Evolutionary conservation across 2,329 filamentous ascomycete genomes (phyloP).

Genomic region (Phialophora verrucosa): DNA sequence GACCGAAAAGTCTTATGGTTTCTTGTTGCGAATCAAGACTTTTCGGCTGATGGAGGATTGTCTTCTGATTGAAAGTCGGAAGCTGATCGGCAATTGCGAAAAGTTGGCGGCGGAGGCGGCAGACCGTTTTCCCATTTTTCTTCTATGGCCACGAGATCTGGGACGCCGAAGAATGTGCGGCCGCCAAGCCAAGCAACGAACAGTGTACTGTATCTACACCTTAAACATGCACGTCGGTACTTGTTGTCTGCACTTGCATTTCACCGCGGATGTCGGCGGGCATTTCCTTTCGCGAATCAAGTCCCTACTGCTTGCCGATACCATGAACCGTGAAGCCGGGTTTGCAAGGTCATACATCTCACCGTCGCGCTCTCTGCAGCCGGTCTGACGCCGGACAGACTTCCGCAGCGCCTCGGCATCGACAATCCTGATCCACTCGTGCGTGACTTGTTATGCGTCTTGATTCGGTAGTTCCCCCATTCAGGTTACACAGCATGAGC

Average conservation of each 20-base stretch:
- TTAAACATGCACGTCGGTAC: background rate
- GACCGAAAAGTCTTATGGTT: background rate
- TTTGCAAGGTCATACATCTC: background rate
- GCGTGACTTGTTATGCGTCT: background rate
- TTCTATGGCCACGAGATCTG: background rate
- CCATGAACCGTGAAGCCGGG: background rate
- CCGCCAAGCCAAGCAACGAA: background rate
- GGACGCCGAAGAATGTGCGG: background rate
- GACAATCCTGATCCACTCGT: background rate
- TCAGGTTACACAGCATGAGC: constrained; percentile 9
- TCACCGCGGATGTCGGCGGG: background rate
- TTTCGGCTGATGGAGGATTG: background rate
- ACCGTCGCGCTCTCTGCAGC: background rate
- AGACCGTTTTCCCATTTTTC: background rate
- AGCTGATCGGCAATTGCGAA: constrained; percentile 6
- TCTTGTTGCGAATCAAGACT: constrained; percentile 6
- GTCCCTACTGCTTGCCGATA: background rate
- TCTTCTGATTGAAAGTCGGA: background rate
- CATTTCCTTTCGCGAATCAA: background rate
- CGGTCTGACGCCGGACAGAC: background rate
- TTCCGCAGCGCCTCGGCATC: background rate
- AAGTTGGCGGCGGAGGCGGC: background rate
- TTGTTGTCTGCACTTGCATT: background rate
- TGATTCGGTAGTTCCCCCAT: constrained; percentile 4
- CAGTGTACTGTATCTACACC: no score